phyloP scores from a whole-genome alignment of 2,329 filamentous ascomycete species.

The Plenodomus biglobosus region DNA sequence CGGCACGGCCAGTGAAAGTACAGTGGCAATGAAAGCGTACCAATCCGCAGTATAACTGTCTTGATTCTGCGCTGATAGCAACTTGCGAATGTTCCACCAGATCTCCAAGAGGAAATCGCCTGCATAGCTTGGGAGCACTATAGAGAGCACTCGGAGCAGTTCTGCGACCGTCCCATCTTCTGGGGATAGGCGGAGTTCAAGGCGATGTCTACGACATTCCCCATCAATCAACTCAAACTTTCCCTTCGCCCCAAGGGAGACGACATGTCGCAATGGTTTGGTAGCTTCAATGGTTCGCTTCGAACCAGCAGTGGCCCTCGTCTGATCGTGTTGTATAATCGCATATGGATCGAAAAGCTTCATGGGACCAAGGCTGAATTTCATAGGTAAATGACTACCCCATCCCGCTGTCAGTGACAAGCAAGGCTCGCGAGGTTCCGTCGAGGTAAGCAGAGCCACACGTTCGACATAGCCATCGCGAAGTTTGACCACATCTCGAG shows the following conservation, averaged over 20 bases:
- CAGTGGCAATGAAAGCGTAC: constrained; percentile 45
- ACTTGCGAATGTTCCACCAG: constrained; percentile 43
- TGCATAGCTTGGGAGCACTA: constrained; percentile 38
- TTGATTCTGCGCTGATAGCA: constrained; percentile 13
- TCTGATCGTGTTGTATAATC: constrained; percentile 30
- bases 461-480: constrained; percentile 37
- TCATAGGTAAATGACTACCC: constrained; percentile 39
- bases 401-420: constrained; percentile 41
- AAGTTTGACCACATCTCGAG: constrained; percentile 37
- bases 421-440: constrained; percentile 19
- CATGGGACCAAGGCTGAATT: constrained; percentile 27
- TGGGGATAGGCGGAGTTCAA: constrained; percentile 37
- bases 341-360: constrained; percentile 40
- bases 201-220: constrained; percentile 34
- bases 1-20: constrained; percentile 44
- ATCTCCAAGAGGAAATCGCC: constrained; percentile 43
- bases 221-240: constrained; percentile 38
- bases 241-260: constrained; percentile 28
- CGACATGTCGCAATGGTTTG: constrained; percentile 25
- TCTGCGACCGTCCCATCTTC: constrained; percentile 29
- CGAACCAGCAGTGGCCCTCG: constrained; percentile 35
- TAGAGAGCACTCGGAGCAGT: constrained; percentile 36
- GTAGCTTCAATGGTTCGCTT: constrained; percentile 34
- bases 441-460: constrained; percentile 29
- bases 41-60: constrained; percentile 33